phyloP scores from a whole-genome alignment of 2,329 filamentous ascomycete species.

The Ophiostoma fasciatum region DNA sequence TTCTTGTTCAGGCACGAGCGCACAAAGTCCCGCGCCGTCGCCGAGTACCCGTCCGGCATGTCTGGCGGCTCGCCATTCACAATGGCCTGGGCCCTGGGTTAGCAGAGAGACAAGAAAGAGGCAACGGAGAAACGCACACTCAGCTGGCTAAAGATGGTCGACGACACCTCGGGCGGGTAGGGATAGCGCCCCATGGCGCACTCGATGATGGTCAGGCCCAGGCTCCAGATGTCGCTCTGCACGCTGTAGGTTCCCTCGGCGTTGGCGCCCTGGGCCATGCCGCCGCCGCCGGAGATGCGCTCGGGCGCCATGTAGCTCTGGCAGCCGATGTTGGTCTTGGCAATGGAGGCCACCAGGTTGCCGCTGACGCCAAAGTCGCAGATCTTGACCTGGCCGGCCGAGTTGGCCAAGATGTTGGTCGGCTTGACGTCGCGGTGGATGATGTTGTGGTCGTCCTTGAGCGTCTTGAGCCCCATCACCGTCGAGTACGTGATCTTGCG shows the following conservation, averaged over 20 bases:
- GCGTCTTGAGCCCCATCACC: slow-evolving; percentile 74
- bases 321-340: slow-evolving; percentile 96
- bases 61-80: slow-evolving; percentile 92
- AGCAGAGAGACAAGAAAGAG: neutral
- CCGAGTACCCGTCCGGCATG: slow-evolving; percentile 70
- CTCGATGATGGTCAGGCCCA: slow-evolving; percentile 89
- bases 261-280: slow-evolving; percentile 53
- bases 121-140: slow-evolving; percentile 50
- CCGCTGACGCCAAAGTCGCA: slow-evolving; percentile 97
- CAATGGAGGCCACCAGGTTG: slow-evolving; percentile 92
- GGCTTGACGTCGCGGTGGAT: slow-evolving; percentile 98
- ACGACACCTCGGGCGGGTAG: slow-evolving; percentile 92
- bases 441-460: slow-evolving; percentile 98
- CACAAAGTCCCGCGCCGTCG: slow-evolving; percentile 74
- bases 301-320: slow-evolving; percentile 99
- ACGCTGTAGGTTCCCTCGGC: slow-evolving; percentile 86
- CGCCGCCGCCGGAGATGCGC: slow-evolving; percentile 78
- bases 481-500: slow-evolving; percentile 85
- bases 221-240: slow-evolving; percentile 94
- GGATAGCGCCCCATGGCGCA: slow-evolving; percentile 90
- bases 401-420: slow-evolving; percentile 94
- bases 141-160: slow-evolving; percentile 95
- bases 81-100: slow-evolving; percentile 60
- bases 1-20: slow-evolving; percentile 82
- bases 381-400: slow-evolving; percentile 83